These are phyloP conservation scores for Polyporus tsugae DNA, from an alignment of 1,284 basidiomycete species.

Conservation along the genomic window DNA sequence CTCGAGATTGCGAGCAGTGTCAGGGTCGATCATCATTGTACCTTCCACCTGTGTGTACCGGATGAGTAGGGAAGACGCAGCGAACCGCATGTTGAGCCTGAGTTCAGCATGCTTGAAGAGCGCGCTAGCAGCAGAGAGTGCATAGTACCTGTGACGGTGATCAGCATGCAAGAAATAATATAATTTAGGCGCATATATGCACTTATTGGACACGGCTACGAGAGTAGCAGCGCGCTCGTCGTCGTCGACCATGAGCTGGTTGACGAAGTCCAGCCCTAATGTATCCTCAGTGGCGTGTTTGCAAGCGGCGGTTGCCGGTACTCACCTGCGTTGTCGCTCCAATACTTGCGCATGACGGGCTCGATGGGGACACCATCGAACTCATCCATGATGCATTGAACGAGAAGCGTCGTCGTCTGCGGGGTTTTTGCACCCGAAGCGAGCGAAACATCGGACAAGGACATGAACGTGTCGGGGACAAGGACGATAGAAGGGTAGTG, in stretches of 20 bases:
- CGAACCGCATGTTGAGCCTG: constrained; percentile 74
- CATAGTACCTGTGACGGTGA: constrained; percentile 73
- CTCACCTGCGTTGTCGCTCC: constrained; percentile 82
- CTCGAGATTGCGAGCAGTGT: constrained; percentile 88
- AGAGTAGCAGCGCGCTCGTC: constrained; percentile 79
- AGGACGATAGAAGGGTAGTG: constrained; percentile 78
- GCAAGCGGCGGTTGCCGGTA: background rate
- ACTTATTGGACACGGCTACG: constrained; percentile 82
- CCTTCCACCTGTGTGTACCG: constrained; percentile 83
- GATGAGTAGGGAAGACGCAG: constrained; percentile 79
- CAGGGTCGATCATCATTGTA: constrained; percentile 92
- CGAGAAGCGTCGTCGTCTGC: constrained; percentile 63
- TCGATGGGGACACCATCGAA: constrained; percentile 74
- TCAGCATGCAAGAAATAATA: background rate
- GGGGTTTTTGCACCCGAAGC: constrained; percentile 56
- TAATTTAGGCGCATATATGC: constrained; percentile 44
- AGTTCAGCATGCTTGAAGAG: constrained; percentile 84
- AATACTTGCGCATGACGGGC: constrained; percentile 77
- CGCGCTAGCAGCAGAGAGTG: constrained; percentile 84
- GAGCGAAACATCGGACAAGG: constrained; percentile 55
- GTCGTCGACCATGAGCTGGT: constrained; percentile 79
- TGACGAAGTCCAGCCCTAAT: constrained; percentile 81
- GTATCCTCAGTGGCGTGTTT: background rate
- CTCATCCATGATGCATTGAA: constrained; percentile 79
- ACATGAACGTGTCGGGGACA: constrained; percentile 81